These are phyloP conservation scores for Ogataea methanolica DNA, from an alignment of 805 yeast species.

Conservation along the genomic window DNA sequence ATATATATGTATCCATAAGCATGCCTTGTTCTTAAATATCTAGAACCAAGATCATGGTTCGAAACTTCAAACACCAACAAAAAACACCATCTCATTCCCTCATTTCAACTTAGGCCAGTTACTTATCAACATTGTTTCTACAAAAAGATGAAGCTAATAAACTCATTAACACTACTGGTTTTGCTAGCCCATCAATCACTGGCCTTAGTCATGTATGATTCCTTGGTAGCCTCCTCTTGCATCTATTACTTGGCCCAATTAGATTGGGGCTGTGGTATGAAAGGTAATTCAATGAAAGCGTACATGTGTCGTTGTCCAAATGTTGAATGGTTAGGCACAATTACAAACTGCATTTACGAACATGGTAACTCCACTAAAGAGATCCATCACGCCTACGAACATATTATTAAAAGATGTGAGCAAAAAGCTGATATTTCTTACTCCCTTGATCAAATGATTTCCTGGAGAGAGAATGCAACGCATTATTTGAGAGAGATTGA, in stretches of 20 bases:
- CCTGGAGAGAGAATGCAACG: conserved; percentile 30
- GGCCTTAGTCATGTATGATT: conserved; percentile 24
- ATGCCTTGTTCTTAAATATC: too few species aligned
- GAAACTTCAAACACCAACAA: too few species aligned
- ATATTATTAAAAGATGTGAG: conserved; percentile 33
- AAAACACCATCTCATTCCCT: too few species aligned
- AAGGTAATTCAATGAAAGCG: conserved; percentile 28
- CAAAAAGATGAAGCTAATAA: background rate
- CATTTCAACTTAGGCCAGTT: too few species aligned
- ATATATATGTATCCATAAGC: too few species aligned
- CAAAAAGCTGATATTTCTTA: conserved; percentile 31
- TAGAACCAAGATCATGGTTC: too few species aligned
- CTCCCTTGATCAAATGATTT: conserved; percentile 30
- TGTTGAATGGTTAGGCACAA: conserved; percentile 40
- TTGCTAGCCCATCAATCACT: background rate
- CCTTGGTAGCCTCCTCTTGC: conserved; percentile 37
- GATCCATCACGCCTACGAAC: conserved; percentile 36
- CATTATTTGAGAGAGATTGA: conserved; percentile 29
- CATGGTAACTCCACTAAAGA: conserved; percentile 27
- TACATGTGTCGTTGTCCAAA: conserved; percentile 39
- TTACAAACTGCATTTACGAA: conserved; percentile 37
- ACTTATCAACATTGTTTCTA: too few species aligned
- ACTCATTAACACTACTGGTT: background rate
- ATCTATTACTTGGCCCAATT: conserved; percentile 34
- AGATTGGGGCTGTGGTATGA: conserved; percentile 41